These are phyloP conservation scores for Wilhelminamyces savonicus DNA, from an alignment of 805 yeast species.

Conservation along the genomic window DNA sequence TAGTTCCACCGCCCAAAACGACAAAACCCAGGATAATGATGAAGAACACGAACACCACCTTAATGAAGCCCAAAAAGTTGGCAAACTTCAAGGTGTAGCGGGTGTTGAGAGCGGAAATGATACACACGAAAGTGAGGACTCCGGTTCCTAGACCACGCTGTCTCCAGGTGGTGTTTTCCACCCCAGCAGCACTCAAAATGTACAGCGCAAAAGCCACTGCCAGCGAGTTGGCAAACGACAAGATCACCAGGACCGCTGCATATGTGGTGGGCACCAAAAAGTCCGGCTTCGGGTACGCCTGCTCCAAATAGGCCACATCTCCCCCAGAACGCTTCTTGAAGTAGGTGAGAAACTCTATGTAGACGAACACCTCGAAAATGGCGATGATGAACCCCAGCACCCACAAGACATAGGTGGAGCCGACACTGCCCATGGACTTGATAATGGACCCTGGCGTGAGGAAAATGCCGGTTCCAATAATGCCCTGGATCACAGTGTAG, in stretches of 20 bases:
- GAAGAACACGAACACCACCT: conserved; percentile 25
- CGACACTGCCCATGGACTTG: conserved; percentile 38
- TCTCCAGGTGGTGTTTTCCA: conserved; percentile 23
- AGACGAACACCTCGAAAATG: conserved; percentile 27
- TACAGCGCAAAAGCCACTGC: conserved; percentile 33
- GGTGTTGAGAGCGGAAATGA: conserved; percentile 17
- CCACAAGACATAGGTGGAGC: conserved; percentile 41
- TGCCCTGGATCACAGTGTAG: conserved; percentile 60
- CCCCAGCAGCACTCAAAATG: conserved; percentile 25
- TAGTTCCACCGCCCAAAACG: conserved; percentile 30
- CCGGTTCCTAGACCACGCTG: conserved; percentile 31
- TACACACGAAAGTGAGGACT: conserved; percentile 17
- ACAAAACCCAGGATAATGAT: conserved; percentile 29
- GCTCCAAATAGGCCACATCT: conserved; percentile 34
- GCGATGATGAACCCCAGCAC: conserved; percentile 34
- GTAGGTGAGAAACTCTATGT: conserved; percentile 37
- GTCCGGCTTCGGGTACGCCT: conserved; percentile 28
- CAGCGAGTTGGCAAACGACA: conserved; percentile 28
- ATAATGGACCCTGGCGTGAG: conserved; percentile 60
- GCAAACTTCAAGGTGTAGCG: conserved; percentile 23
- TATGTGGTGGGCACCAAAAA: conserved; percentile 29
- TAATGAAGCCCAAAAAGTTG: conserved; percentile 29
- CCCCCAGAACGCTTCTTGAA: conserved; percentile 30
- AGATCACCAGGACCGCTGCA: conserved; percentile 32
- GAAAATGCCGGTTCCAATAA: conserved; percentile 74